These are phyloP conservation scores for Dacryopinax spathularia DNA, from an alignment of 768 basidiomycete genomes.

Conservation along the genomic window DNA sequence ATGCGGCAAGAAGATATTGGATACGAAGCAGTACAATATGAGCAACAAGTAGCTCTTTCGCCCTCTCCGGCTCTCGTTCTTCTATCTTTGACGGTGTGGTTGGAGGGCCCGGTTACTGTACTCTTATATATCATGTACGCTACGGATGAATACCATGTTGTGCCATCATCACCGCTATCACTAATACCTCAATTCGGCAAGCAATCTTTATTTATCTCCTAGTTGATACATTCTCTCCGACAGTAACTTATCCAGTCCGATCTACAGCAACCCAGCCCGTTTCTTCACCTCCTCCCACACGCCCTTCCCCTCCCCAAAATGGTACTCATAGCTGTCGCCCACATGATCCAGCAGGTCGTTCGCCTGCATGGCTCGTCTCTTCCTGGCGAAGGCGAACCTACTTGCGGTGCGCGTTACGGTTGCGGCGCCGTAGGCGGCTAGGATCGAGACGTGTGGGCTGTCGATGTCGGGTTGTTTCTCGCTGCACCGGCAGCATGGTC, in stretches of 20 bases:
- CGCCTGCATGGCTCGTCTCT: conserved; percentile 70
- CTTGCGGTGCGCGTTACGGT: conserved; percentile 80
- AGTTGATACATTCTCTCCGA: neutral
- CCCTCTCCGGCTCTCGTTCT: neutral
- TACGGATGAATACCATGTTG: neutral
- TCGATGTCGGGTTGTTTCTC: conserved; percentile 21
- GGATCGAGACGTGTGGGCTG: conserved; percentile 44
- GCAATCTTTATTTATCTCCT: neutral
- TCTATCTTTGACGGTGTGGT: too few species aligned
- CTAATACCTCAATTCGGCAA: too few species aligned
- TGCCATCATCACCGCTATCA: neutral
- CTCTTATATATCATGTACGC: neutral
- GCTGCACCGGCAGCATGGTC: conserved; percentile 38
- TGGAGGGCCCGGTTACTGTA: too few species aligned
- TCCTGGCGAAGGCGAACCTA: conserved; percentile 53
- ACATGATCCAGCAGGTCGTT: conserved; percentile 49
- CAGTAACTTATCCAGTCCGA: neutral
- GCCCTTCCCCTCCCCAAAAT: conserved; percentile 38
- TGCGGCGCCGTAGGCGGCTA: conserved; percentile 76
- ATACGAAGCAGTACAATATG: conserved; percentile 1
- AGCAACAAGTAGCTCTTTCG: neutral
- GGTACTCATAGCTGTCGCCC: conserved; percentile 54
- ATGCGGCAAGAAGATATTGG: conserved; percentile 45
- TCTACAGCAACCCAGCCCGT: neutral
- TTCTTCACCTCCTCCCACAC: neutral